Percentiles rank a stretch among this genome's conserved stretches.
Conservation (phyloP, 2,329 filamentous ascomycete genomes). For the Trichoderma sp. region DNA sequence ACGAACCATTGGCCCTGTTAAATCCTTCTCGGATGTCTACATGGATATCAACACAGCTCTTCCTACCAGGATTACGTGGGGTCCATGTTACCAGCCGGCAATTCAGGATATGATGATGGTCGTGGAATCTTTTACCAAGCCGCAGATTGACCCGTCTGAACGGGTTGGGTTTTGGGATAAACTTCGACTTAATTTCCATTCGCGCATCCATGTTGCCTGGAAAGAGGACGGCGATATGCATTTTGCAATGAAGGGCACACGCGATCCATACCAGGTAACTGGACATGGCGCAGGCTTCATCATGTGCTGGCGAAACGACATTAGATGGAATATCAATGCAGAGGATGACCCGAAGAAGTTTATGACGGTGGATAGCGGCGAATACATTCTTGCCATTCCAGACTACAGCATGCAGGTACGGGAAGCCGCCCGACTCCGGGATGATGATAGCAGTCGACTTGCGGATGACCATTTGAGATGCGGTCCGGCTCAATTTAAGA, state of each 20-base stretch:
- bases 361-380: constrained; percentile 92
- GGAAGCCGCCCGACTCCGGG: constrained; percentile 51
- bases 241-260: constrained; percentile 81
- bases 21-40: constrained; percentile 90
- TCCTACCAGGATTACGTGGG: constrained; percentile 94
- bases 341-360: constrained; percentile 87
- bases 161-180: constrained; percentile 98
- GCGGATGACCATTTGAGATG: constrained; percentile 65
- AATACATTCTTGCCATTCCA: constrained; percentile 90
- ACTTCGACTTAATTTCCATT: constrained; percentile 90
- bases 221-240: constrained; percentile 95
- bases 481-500: constrained; percentile 90
- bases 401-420: constrained; percentile 88
- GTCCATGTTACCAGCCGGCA: constrained; percentile 93
- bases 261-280: constrained; percentile 91
- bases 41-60: constrained; percentile 91
- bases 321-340: constrained; percentile 79
- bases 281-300: constrained; percentile 91
- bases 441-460: constrained; percentile 57
- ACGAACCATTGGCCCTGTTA: constrained; percentile 89
- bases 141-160: constrained; percentile 89
- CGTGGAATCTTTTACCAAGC: constrained; percentile 95
- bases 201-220: constrained; percentile 84
- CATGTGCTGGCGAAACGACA: constrained; percentile 97
- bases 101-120: constrained; percentile 99